These are phyloP conservation scores for Ceratocystis ficicola DNA, from an alignment of 2,329 filamentous ascomycete genomes.

Conservation along the genomic window DNA sequence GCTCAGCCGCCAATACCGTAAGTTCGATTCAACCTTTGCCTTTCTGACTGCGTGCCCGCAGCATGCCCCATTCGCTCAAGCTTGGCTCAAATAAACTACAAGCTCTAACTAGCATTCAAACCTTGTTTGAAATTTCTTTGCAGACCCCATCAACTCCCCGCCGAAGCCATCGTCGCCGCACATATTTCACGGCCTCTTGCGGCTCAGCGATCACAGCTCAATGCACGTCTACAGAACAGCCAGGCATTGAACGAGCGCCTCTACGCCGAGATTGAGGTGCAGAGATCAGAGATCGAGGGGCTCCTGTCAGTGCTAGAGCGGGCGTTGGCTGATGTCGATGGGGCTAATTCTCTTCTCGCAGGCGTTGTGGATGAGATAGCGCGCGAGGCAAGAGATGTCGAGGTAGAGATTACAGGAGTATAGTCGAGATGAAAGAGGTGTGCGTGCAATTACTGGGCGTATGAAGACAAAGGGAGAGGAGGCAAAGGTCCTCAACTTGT, in stretches of 20 bases:
- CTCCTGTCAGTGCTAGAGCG: conserved; percentile 41
- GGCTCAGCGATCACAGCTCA: conserved; percentile 44
- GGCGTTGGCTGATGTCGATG: conserved; percentile 42
- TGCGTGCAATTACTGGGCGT: too few species aligned
- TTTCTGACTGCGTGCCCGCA: neutral
- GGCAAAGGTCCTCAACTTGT: neutral
- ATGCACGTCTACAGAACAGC: conserved; percentile 44
- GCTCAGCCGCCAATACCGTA: conserved; percentile 36
- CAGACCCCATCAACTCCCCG: conserved; percentile 46
- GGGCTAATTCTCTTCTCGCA: conserved; percentile 39
- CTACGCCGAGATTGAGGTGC: conserved; percentile 39
- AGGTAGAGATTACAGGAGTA: conserved; percentile 31
- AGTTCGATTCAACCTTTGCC: conserved; percentile 24
- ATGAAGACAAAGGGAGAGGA: neutral
- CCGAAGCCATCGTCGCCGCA: conserved; percentile 40
- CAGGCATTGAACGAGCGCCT: conserved; percentile 46
- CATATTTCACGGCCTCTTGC: conserved; percentile 44
- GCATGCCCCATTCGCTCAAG: conserved; percentile 9
- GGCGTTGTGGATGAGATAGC: conserved; percentile 39
- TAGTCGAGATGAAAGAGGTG: neutral
- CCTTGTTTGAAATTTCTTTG: neutral
- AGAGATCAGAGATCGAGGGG: conserved; percentile 43
- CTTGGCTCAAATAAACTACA: neutral
- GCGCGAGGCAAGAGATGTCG: conserved; percentile 37
- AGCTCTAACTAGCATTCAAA: too few species aligned